Evolutionary conservation across 208 protist species (phyloP).

Genomic region (Polymyxa betae): DNA sequence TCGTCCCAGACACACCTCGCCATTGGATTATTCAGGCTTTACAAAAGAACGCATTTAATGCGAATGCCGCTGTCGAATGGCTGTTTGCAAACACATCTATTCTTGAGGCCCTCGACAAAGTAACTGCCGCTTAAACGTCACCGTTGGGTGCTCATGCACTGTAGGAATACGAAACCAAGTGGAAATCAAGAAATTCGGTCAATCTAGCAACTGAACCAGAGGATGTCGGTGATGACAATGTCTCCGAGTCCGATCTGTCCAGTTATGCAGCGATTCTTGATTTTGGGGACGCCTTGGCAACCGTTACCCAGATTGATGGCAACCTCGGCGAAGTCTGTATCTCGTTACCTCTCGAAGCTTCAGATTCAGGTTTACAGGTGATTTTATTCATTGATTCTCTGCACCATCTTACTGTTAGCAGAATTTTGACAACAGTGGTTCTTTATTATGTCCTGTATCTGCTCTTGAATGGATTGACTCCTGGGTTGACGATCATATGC

Average conservation of each 20-base stretch:
- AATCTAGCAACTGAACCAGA: too few species aligned
- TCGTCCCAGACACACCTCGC: neutral
- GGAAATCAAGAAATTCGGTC: too few species aligned
- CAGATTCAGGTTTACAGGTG: neutral
- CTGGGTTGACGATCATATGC: constrained; percentile 8
- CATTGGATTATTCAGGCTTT: neutral
- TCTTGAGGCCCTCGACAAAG: constrained; percentile 24
- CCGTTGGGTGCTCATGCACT: neutral
- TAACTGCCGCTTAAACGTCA: neutral
- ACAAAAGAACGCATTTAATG: constrained; percentile 5
- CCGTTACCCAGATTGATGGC: neutral
- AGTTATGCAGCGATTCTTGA: neutral
- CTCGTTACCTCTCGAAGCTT: neutral
- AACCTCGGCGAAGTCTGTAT: neutral
- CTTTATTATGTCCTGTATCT: neutral
- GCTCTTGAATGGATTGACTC: neutral
- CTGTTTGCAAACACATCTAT: constrained; percentile 8
- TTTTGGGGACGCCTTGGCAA: neutral
- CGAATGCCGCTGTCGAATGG: constrained; percentile 11
- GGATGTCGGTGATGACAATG: neutral
- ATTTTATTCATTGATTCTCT: too few species aligned
- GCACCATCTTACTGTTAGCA: too few species aligned
- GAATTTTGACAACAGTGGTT: neutral
- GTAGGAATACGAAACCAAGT: neutral
- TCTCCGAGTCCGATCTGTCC: neutral